phyloP scores from a whole-genome alignment of 1,139 yeast species.

The Zygosaccharomyces sapae region DNA sequence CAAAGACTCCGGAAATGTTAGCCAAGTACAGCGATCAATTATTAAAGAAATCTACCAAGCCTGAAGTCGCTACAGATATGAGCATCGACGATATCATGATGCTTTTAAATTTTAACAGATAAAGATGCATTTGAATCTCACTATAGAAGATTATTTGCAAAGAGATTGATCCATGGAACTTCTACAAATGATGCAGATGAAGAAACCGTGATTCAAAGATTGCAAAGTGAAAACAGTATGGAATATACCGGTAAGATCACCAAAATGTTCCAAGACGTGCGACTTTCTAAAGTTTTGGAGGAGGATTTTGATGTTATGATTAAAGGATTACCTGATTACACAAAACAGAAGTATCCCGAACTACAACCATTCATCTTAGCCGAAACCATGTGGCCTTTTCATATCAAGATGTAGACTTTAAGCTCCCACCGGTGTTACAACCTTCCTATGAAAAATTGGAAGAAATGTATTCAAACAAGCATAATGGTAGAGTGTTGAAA shows the following conservation, averaged over 20 bases:
- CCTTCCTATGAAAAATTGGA: constrained; percentile 65
- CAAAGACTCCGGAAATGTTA: constrained; percentile 82
- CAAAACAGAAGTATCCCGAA: constrained; percentile 47
- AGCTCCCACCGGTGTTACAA: constrained; percentile 58
- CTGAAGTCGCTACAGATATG: constrained; percentile 64
- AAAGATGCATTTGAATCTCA: constrained; percentile 94
- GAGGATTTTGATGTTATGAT: constrained; percentile 55
- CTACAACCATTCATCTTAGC: constrained; percentile 78
- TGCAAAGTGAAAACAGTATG: constrained; percentile 85
- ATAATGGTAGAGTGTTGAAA: constrained; percentile 81
- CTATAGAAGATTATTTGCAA: constrained; percentile 84
- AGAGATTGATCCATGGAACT: constrained; percentile 79
- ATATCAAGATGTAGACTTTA: constrained; percentile 45
- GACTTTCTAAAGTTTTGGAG: constrained; percentile 77
- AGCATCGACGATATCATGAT: constrained; percentile 78
- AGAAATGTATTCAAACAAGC: constrained; percentile 66
- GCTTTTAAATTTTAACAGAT: constrained; percentile 82
- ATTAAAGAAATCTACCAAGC: constrained; percentile 67
- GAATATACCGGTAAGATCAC: constrained; percentile 94
- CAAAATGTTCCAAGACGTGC: constrained; percentile 94
- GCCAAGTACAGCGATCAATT: constrained; percentile 86
- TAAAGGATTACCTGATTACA: constrained; percentile 35
- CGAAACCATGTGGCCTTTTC: constrained; percentile 87
- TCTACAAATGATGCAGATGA: constrained; percentile 83
- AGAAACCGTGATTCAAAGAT: constrained; percentile 75